These are phyloP conservation scores for Leccinum longicurvipes DNA, from an alignment of 768 basidiomycete species.

Conservation along the genomic window DNA sequence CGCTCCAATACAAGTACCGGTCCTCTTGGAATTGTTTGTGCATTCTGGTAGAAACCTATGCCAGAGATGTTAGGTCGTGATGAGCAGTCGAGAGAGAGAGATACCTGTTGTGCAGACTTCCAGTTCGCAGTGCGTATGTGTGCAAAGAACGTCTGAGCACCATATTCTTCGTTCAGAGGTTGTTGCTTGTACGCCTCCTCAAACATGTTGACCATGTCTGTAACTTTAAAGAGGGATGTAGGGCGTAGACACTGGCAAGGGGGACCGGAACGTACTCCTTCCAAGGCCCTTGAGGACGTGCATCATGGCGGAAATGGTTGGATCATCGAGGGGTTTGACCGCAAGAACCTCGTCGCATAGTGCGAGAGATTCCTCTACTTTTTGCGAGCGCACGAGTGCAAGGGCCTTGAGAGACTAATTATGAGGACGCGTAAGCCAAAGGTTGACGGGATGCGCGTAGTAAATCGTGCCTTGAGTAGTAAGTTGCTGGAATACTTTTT, in stretches of 20 bases:
- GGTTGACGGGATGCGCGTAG: not conserved
- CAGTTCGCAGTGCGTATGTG: slow-evolving; percentile 77
- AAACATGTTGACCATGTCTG: slow-evolving; percentile 80
- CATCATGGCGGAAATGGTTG: slow-evolving; percentile 75
- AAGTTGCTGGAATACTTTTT: slow-evolving; percentile 79
- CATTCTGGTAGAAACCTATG: slow-evolving; percentile 74
- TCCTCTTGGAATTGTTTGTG: slow-evolving; percentile 82
- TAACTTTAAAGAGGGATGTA: slow-evolving; percentile 40
- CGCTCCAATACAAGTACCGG: slow-evolving; percentile 79
- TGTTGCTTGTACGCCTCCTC: slow-evolving; percentile 83
- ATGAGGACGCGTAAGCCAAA: slow-evolving; percentile 12
- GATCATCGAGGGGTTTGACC: slow-evolving; percentile 68
- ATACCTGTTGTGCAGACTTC: slow-evolving; percentile 83
- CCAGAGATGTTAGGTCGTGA: slow-evolving; percentile 1
- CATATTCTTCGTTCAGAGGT: slow-evolving; percentile 79
- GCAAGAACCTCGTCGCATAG: slow-evolving; percentile 80
- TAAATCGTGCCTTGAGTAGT: slow-evolving; percentile 56
- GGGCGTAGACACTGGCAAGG: not conserved
- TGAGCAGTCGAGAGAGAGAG: not conserved
- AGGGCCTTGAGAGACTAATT: slow-evolving; percentile 77
- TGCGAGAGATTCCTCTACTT: slow-evolving; percentile 77
- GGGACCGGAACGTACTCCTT: slow-evolving; percentile 42
- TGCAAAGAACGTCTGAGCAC: slow-evolving; percentile 80
- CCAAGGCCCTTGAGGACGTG: slow-evolving; percentile 79
- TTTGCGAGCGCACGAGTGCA: slow-evolving; percentile 79